Base-by-base conservation (phyloP, 192 early-diverging fungal genomes). In the Ambispora gerdemannii region DNA sequence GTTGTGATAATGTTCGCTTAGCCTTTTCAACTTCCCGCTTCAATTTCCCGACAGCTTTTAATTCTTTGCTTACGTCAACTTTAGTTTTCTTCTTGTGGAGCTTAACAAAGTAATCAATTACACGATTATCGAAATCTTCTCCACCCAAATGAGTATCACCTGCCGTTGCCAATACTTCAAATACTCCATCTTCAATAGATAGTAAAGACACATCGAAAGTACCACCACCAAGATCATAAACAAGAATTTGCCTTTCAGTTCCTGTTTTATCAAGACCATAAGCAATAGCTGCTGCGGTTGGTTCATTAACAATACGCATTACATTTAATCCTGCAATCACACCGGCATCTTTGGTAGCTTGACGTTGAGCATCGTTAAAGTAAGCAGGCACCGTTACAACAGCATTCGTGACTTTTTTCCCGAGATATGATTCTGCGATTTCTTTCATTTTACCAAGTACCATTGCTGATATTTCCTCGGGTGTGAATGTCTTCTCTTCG, bases 381-480 rank as follows among this genome's bases (percentile, higher is more conserved):
- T 94, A 93, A 67, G 91, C 91, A 51, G 96, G 96, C 71, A 98
- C 95, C 43, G 95, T 96, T 78, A 98, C 86, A 73, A 97, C 92
- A 68, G 93, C 94, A 77, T 91, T 86, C 55, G 86, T 92, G 76
- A 96, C 91, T 70, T 87, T 88, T 78, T 85, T 78, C 75, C 90
- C 90, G 63, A 92, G 81, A 75, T 92, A 85, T 72, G 88, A 84
- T 82, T 92, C 90, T 67, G 90, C 89, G 64, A 86, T 87, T 79
- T 90, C 87, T 72, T 81, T 81, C 92, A 98, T 96, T 82, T 95
- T 96, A 80, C 81, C 74, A 52, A 98, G 86, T 64, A 98, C 88
- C 95, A 98, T 97, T 75, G 95, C 91, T 25, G 96, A 98, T 83
- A 98, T 90, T 83, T 97, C 90, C 82, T 93, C 88, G 53, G 91